These are phyloP conservation scores for Exophiala calicioides DNA, from an alignment of 2,329 filamentous ascomycete genomes.

Conservation along the genomic window DNA sequence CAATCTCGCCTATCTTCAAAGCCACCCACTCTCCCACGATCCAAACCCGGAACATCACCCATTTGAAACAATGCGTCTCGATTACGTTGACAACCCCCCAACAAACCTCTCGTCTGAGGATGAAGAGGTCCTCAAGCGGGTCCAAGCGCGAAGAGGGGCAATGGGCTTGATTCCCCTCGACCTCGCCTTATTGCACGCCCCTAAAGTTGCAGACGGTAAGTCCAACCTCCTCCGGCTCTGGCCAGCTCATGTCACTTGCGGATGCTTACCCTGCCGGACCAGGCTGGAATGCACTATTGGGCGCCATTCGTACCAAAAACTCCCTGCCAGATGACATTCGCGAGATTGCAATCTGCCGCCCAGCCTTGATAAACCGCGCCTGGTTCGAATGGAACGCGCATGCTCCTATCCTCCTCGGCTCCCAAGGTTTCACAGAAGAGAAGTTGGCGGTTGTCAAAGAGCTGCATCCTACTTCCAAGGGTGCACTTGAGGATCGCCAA, in stretches of 20 bases:
- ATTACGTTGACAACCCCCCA: constrained; percentile 55
- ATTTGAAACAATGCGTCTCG: constrained; percentile 52
- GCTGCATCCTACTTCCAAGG: constrained; percentile 37
- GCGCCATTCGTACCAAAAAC: constrained; percentile 56
- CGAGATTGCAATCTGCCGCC: constrained; percentile 77
- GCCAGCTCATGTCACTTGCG: neutral
- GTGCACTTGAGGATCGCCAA: constrained; percentile 48
- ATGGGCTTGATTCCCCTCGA: constrained; percentile 55
- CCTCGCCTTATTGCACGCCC: constrained; percentile 56
- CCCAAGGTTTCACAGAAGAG: constrained; percentile 57
- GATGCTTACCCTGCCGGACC: neutral
- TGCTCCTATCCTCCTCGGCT: constrained; percentile 66
- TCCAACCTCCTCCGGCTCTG: neutral
- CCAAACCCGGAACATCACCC: neutral
- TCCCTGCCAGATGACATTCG: constrained; percentile 56
- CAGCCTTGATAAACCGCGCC: constrained; percentile 76
- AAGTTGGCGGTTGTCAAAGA: constrained; percentile 50
- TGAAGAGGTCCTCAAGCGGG: constrained; percentile 52
- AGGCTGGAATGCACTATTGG: constrained; percentile 60
- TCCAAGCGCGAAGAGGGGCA: constrained; percentile 54
- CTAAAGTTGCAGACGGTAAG: constrained; percentile 53
- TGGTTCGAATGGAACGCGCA: constrained; percentile 87
- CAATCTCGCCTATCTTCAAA: neutral
- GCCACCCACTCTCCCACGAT: neutral
- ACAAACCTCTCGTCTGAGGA: constrained; percentile 43